These are phyloP conservation scores for Penicillium hesseltinei DNA, from an alignment of 2,329 filamentous ascomycete species.

Conservation along the genomic window DNA sequence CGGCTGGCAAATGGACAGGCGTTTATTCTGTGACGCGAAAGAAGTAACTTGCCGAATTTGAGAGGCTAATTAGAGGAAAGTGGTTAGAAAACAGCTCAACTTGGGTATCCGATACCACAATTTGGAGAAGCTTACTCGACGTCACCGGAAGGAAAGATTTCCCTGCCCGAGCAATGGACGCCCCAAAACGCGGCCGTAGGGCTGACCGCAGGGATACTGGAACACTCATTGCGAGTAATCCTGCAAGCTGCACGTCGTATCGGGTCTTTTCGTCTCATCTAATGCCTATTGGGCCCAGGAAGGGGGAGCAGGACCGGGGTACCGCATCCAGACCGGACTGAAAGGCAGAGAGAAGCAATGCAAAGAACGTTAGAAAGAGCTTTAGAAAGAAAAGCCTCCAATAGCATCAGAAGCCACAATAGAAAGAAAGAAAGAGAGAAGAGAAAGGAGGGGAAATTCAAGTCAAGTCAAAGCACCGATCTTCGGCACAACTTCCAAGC, in stretches of 20 bases:
- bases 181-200: constrained; percentile 28
- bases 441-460: constrained; percentile 1
- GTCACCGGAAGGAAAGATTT: constrained; percentile 19
- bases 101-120: not conserved
- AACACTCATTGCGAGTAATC: constrained; percentile 25
- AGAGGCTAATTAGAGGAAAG: constrained; percentile 13
- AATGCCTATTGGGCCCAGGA: not conserved
- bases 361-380: not conserved
- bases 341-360: not conserved
- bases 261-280: constrained; percentile 6
- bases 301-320: not conserved
- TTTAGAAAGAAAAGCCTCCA: not conserved
- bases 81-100: not conserved
- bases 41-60: constrained; percentile 16
- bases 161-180: constrained; percentile 21
- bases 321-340: constrained; percentile 4
- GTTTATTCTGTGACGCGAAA: constrained; percentile 10
- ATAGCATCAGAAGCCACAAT: not conserved
- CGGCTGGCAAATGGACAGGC: constrained; percentile 2
- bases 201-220: constrained; percentile 27
- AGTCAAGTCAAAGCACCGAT: constrained; percentile 2
- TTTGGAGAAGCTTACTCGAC: constrained; percentile 23
- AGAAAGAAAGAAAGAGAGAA: not conserved
- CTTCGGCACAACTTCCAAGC: constrained; percentile 2
- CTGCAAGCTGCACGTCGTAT: not conserved